Evolutionary conservation across 2,329 filamentous ascomycete genomes (phyloP).

Genomic region (Alternaria sp.): DNA sequence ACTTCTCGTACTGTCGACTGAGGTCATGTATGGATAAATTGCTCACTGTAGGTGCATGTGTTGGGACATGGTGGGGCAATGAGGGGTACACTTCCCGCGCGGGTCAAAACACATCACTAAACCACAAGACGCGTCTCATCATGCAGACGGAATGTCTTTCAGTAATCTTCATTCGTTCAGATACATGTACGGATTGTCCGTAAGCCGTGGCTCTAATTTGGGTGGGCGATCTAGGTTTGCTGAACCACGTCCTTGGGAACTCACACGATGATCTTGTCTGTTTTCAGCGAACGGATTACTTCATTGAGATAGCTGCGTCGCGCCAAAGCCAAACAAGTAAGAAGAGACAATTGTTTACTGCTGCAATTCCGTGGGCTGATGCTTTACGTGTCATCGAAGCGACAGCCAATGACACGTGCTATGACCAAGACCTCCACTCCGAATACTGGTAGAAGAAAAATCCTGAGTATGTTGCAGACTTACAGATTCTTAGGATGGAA

Average conservation of each 20-base stretch:
- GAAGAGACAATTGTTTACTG: background rate
- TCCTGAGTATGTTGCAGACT: background rate
- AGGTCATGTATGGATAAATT: background rate
- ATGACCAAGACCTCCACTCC: background rate
- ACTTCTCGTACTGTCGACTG: background rate
- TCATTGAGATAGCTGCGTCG: background rate
- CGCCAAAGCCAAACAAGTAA: background rate
- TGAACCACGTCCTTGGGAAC: background rate
- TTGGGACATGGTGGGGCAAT: conserved; percentile 17
- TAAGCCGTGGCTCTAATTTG: background rate
- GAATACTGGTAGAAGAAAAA: background rate
- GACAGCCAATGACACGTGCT: background rate
- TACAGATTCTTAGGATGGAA: too few relatives aligned
- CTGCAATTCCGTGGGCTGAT: background rate
- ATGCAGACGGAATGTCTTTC: background rate
- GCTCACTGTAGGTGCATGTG: conserved; percentile 11
- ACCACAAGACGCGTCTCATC: background rate
- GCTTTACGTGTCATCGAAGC: background rate
- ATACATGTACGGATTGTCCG: background rate
- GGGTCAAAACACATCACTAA: conserved; percentile 2
- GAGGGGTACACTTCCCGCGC: conserved; percentile 12
- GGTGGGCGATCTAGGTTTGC: background rate
- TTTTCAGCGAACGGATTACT: background rate
- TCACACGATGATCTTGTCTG: background rate
- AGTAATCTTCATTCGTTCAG: background rate